These are phyloP conservation scores for Smallanthus sonchifolius DNA, from an alignment of 129 eudicot species.

Conservation along the genomic window DNA sequence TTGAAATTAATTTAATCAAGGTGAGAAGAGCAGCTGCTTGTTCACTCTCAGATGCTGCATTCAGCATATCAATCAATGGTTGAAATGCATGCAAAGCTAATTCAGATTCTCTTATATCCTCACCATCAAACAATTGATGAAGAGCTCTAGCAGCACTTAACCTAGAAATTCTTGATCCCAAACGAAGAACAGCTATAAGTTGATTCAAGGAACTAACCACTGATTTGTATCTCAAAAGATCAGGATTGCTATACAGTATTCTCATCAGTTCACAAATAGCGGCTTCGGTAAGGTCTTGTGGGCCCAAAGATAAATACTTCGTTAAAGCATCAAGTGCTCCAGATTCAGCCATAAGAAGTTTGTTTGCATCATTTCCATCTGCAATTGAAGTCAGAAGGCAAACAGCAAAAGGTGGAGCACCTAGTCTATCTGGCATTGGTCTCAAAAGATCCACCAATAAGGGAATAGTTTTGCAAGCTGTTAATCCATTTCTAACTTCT, in stretches of 20 bases:
- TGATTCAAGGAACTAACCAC: slow-evolving; percentile 52
- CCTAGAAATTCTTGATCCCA: slow-evolving; percentile 72
- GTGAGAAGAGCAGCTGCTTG: slow-evolving; percentile 57
- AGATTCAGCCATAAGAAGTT: slow-evolving; percentile 73
- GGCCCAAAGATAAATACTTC: slow-evolving; percentile 67
- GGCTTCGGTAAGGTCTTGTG: slow-evolving; percentile 62
- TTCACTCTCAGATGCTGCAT: slow-evolving; percentile 52
- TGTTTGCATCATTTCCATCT: slow-evolving; percentile 70
- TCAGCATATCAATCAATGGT: slow-evolving; percentile 66
- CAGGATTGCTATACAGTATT: slow-evolving; percentile 54
- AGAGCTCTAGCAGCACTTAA: slow-evolving; percentile 72
- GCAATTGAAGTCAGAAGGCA: slow-evolving; percentile 58
- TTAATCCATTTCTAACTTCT: slow-evolving; percentile 57
- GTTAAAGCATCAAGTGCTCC: slow-evolving; percentile 72
- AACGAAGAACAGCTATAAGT: slow-evolving; percentile 72
- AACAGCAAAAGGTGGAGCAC: slow-evolving; percentile 63
- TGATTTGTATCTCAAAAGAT: slow-evolving; percentile 57
- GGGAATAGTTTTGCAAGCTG: slow-evolving; percentile 69
- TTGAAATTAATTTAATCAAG: slow-evolving; percentile 50
- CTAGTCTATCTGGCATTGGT: slow-evolving; percentile 82
- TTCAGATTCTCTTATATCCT: slow-evolving; percentile 55
- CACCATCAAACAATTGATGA: slow-evolving; percentile 56
- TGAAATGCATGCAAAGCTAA: slow-evolving; percentile 55
- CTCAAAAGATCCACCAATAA: slow-evolving; percentile 67
- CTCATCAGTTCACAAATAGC: slow-evolving; percentile 62